These are phyloP conservation scores for Solanum paucissectum DNA, from an alignment of 257 asterid species.

Conservation along the genomic window DNA sequence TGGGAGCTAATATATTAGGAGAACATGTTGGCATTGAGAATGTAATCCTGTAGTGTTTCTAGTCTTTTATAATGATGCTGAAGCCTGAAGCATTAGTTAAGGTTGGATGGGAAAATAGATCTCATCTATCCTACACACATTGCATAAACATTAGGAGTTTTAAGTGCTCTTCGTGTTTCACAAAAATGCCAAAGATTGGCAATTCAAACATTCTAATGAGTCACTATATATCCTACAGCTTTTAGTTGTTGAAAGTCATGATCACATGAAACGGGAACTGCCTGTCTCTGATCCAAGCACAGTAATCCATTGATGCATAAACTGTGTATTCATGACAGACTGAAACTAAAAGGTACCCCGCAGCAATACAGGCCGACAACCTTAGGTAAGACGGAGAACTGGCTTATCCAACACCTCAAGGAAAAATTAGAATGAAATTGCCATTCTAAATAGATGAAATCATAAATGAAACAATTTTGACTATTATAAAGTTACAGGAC, in stretches of 20 bases:
- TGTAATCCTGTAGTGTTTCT: constrained; percentile 19
- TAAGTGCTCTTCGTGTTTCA: neutral
- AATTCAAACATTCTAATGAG: neutral
- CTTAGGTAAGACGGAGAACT: neutral
- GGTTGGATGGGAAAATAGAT: neutral
- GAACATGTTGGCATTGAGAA: constrained; percentile 79
- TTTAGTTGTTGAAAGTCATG: neutral
- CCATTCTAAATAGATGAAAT: neutral
- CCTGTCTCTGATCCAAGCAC: neutral
- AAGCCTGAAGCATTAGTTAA: constrained; percentile 2
- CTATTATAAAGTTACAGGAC: neutral
- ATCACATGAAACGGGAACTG: neutral
- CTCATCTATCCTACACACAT: neutral
- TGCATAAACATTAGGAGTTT: neutral
- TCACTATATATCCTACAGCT: neutral
- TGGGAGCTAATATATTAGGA: constrained; percentile 25
- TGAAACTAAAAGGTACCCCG: neutral
- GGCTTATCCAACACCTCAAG: neutral
- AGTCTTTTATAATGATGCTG: neutral
- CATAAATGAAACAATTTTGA: neutral
- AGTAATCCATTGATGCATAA: neutral
- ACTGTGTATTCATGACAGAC: neutral
- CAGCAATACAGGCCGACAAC: neutral
- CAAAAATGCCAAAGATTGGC: neutral
- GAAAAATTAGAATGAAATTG: neutral